These are phyloP conservation scores for Scedosporium aurantiacum DNA, from an alignment of 2,329 filamentous ascomycete genomes.

Conservation along the genomic window DNA sequence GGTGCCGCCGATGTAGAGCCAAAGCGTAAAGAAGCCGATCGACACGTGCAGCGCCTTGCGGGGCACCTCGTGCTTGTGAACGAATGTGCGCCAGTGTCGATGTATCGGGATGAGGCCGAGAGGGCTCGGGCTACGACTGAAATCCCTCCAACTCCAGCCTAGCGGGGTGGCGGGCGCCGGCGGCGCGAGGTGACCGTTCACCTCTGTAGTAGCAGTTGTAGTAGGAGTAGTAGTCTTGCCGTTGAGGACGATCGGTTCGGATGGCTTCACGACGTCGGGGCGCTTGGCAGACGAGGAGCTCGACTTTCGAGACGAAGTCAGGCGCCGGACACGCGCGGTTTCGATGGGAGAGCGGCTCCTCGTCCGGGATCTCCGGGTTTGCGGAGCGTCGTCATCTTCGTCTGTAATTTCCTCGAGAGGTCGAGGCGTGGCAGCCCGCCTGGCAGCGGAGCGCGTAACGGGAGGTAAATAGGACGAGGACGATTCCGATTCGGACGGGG, in stretches of 20 bases:
- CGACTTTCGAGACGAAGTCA: constrained; percentile 37
- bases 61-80: constrained; percentile 94
- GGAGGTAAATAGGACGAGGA: constrained; percentile 58
- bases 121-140: constrained; percentile 85
- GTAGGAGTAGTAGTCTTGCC: constrained; percentile 17
- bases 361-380: constrained; percentile 52
- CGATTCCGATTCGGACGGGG: constrained; percentile 47
- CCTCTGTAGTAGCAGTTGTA: constrained; percentile 6
- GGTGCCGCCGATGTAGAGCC: constrained; percentile 69
- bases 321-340: constrained; percentile 36
- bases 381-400: constrained; percentile 36
- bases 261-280: constrained; percentile 13
- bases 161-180: constrained; percentile 45
- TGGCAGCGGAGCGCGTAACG: constrained; percentile 62
- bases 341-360: constrained; percentile 60
- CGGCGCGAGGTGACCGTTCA: constrained; percentile 60
- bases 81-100: constrained; percentile 78
- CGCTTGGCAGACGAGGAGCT: constrained; percentile 19
- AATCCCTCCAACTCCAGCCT: constrained; percentile 72
- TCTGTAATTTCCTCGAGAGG: constrained; percentile 49
- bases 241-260: constrained; percentile 13
- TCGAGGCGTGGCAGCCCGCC: constrained; percentile 41
- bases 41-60: constrained; percentile 89
- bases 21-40: constrained; percentile 87
- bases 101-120: constrained; percentile 93